phyloP scores from a whole-genome alignment of 2,329 filamentous ascomycete genomes.

The Ilyonectria destructans region DNA sequence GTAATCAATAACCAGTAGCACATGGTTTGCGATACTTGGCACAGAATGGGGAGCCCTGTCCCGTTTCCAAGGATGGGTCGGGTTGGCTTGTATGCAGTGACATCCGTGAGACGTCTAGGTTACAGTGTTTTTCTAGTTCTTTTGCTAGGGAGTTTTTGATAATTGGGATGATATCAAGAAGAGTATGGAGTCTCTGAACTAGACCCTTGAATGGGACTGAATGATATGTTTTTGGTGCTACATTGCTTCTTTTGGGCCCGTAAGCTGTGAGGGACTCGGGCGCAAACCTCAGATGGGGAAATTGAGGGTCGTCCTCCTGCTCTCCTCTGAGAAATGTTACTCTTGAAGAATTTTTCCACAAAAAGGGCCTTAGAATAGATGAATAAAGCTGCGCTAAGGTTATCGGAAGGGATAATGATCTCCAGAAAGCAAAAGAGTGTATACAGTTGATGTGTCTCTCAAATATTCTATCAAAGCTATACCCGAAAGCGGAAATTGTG shows the following conservation, averaged over 20 bases:
- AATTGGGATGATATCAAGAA: slow-evolving; percentile 21
- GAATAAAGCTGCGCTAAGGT: background rate
- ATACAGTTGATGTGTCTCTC: background rate
- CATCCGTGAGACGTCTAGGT: slow-evolving; percentile 18
- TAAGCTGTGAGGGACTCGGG: slow-evolving; percentile 1
- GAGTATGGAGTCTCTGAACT: slow-evolving; percentile 9
- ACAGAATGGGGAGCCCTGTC: slow-evolving; percentile 4
- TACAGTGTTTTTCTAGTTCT: slow-evolving; percentile 19
- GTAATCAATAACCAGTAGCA: slow-evolving; percentile 4
- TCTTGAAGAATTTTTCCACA: background rate
- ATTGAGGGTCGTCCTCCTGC: slow-evolving; percentile 2
- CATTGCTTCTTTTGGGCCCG: slow-evolving; percentile 12
- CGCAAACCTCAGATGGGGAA: slow-evolving; percentile 12
- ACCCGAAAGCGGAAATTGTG: slow-evolving; percentile 2
- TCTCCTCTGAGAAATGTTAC: slow-evolving; percentile 3
- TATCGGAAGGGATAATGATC: background rate
- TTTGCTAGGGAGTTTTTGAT: slow-evolving; percentile 19
- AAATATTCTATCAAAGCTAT: slow-evolving; percentile 5
- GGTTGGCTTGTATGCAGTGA: slow-evolving; percentile 19
- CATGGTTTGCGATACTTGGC: slow-evolving; percentile 4
- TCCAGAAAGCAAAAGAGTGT: slow-evolving; percentile 11
- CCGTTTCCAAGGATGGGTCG: slow-evolving; percentile 7
- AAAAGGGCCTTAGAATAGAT: background rate
- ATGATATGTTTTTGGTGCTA: slow-evolving; percentile 7
- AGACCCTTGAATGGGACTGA: slow-evolving; percentile 16